Evolutionary conservation across 2,329 filamentous ascomycete species (phyloP).

Genomic region (Cryphonectria radicalis): DNA sequence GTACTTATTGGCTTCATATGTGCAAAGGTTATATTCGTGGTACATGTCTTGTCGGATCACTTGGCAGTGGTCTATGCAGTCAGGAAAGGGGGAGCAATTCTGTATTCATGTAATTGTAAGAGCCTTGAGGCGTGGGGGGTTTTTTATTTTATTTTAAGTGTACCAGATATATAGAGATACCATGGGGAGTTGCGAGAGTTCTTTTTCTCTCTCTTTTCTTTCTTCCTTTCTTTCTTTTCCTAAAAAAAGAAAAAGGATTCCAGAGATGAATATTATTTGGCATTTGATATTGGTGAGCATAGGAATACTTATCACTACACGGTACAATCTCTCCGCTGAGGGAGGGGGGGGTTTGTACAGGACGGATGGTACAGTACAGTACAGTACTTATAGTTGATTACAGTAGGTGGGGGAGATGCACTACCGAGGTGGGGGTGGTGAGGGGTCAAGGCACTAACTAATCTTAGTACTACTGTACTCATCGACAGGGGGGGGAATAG

Average conservation of each 20-base stretch:
- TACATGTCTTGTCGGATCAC: neutral
- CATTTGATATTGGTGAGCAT: neutral
- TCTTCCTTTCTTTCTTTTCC: too few species aligned
- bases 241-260: too few species aligned
- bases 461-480: neutral
- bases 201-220: too few species aligned
- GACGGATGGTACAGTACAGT: too few species aligned
- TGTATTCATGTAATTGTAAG: slow-evolving; percentile 56
- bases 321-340: too few species aligned
- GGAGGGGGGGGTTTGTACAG: too few species aligned
- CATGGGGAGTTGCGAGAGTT: slow-evolving; percentile 4
- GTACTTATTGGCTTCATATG: neutral
- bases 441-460: neutral
- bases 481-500: neutral
- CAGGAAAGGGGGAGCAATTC: slow-evolving; percentile 37
- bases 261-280: neutral
- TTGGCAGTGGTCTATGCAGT: neutral
- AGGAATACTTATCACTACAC: too few species aligned
- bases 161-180: slow-evolving; percentile 41
- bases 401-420: neutral
- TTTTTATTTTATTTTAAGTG: slow-evolving; percentile 64
- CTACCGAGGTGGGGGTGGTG: neutral
- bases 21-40: neutral
- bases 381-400: neutral
- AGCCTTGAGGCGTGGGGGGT: slow-evolving; percentile 70